phyloP scores from a whole-genome alignment of 2,329 filamentous ascomycete species.

The Ophiostoma himal-ulmi region DNA sequence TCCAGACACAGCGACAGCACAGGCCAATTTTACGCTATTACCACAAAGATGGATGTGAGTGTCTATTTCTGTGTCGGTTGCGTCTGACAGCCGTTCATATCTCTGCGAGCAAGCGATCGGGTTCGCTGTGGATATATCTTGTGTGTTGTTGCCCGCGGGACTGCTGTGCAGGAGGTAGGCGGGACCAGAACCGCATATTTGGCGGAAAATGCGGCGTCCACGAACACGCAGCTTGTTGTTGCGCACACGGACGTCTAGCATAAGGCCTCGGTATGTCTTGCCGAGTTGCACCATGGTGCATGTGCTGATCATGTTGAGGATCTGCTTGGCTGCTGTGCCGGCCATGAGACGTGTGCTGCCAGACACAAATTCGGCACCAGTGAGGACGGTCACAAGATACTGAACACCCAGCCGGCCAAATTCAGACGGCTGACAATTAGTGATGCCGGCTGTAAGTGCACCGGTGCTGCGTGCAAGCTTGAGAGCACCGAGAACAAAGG shows the following conservation, averaged over 20 bases:
- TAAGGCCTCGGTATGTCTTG: constrained; percentile 34
- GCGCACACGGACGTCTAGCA: constrained; percentile 21
- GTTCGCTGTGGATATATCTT: not conserved
- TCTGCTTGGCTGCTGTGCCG: constrained; percentile 41
- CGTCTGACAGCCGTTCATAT: not conserved
- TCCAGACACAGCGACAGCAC: constrained; percentile 21
- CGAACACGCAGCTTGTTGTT: constrained; percentile 21
- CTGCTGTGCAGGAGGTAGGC: constrained; percentile 12
- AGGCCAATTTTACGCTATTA: constrained; percentile 20
- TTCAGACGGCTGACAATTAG: constrained; percentile 35
- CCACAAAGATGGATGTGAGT: constrained; percentile 18
- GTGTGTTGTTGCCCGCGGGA: not conserved
- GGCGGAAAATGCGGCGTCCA: constrained; percentile 20
- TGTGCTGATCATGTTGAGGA: constrained; percentile 41
- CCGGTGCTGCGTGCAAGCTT: constrained; percentile 34
- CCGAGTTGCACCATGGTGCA: constrained; percentile 39
- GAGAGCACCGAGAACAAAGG: constrained; percentile 38
- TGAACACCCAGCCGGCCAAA: constrained; percentile 25
- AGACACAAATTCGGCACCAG: constrained; percentile 40
- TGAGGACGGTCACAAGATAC: constrained; percentile 34
- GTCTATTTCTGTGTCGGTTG: constrained; percentile 15
- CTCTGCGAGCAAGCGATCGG: not conserved
- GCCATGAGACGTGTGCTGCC: constrained; percentile 43
- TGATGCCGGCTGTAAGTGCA: constrained; percentile 37
- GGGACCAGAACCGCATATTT: constrained; percentile 15